A percentile compares a stretch with the other conserved stretches of the same genome.
These are phyloP conservation scores for Starmerella tilneyi DNA, from an alignment of 805 yeast species.

Conservation along the genomic window DNA sequence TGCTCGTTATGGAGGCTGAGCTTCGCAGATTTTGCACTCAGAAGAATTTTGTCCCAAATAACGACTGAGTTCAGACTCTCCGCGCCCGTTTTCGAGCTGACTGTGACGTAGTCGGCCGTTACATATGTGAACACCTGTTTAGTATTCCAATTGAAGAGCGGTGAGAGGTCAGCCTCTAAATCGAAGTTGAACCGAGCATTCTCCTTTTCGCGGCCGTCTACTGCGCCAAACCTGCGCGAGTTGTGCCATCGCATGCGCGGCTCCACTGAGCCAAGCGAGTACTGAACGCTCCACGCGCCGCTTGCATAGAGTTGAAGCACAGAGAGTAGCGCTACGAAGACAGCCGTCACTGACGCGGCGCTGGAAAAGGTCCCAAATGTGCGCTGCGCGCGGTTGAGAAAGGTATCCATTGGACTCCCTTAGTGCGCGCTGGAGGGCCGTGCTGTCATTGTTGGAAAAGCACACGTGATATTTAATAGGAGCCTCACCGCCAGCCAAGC, in stretches of 20 bases:
- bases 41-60: slow-evolving; percentile 82
- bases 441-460: no score
- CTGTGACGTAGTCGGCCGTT: slow-evolving; percentile 69
- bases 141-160: slow-evolving; percentile 91
- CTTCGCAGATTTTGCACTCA: slow-evolving; percentile 46
- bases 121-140: slow-evolving; percentile 89
- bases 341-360: slow-evolving; percentile 27
- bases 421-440: no score
- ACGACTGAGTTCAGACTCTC: slow-evolving; percentile 51
- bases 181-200: slow-evolving; percentile 64
- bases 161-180: slow-evolving; percentile 57
- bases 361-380: slow-evolving; percentile 30
- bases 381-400: slow-evolving; percentile 30
- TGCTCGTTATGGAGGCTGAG: slow-evolving; percentile 43
- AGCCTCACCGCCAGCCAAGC: no score
- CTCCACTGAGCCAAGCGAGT: slow-evolving; percentile 15
- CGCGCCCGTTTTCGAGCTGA: slow-evolving; percentile 23
- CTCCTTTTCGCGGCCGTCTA: slow-evolving; percentile 59
- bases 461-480: no score
- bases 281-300: slow-evolving; percentile 25
- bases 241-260: slow-evolving; percentile 24
- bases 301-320: slow-evolving; percentile 24
- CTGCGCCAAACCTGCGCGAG: slow-evolving; percentile 53
- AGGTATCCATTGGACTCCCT: slow-evolving; percentile 35
- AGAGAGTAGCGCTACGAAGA: slow-evolving; percentile 27